Conservation (phyloP, 495 filamentous ascomycete species). For the Immersiella caudata region DNA sequence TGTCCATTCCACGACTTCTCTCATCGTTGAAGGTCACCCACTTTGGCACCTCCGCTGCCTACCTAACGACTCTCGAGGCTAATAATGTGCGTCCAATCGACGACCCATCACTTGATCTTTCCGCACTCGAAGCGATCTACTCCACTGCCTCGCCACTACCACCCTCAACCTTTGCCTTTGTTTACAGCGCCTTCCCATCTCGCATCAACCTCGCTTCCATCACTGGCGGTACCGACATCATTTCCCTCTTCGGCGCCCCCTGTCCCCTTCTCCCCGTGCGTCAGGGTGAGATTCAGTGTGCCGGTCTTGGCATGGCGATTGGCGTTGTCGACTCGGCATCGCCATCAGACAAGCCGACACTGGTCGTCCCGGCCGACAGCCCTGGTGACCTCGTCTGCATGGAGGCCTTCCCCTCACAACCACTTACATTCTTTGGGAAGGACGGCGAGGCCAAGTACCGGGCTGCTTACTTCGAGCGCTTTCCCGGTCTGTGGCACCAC, state of each 20-base stretch:
- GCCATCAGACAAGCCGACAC: slow-evolving; percentile 38
- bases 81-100: slow-evolving; percentile 66
- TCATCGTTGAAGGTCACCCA: slow-evolving; percentile 68
- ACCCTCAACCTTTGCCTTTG: slow-evolving; percentile 88
- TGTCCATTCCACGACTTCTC: slow-evolving; percentile 47
- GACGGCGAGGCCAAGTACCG: slow-evolving; percentile 73
- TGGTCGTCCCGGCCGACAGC: slow-evolving; percentile 58
- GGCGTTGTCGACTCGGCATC: slow-evolving; percentile 67
- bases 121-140: slow-evolving; percentile 77
- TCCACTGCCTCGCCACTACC: slow-evolving; percentile 90
- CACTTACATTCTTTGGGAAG: slow-evolving; percentile 81
- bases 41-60: slow-evolving; percentile 91
- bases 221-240: slow-evolving; percentile 90
- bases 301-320: slow-evolving; percentile 89
- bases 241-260: slow-evolving; percentile 87
- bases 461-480: slow-evolving; percentile 84
- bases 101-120: slow-evolving; percentile 53
- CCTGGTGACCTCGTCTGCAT: slow-evolving; percentile 91
- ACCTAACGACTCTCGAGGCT: slow-evolving; percentile 88
- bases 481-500: slow-evolving; percentile 82
- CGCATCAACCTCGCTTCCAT: slow-evolving; percentile 80
- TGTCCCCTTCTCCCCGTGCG: slow-evolving; percentile 85
- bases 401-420: slow-evolving; percentile 86
- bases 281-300: slow-evolving; percentile 86
- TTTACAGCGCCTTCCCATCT: slow-evolving; percentile 77